These are phyloP conservation scores for Suillus sp. DNA, from an alignment of 768 basidiomycete genomes.

Conservation along the genomic window DNA sequence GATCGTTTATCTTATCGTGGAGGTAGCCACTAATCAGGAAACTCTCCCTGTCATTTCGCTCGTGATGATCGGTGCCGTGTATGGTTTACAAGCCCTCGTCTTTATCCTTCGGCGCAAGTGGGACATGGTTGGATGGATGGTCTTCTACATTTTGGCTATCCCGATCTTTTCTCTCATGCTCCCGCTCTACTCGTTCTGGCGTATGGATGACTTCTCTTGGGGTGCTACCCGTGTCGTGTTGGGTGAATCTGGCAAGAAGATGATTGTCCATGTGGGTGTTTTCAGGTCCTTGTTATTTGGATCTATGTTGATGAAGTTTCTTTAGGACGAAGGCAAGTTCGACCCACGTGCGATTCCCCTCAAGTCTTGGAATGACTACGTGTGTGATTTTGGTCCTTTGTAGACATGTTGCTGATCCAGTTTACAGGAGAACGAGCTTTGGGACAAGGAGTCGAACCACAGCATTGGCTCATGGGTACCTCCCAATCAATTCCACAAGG, in stretches of 20 bases:
- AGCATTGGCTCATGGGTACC: conserved; percentile 94
- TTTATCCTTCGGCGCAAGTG: conserved; percentile 93
- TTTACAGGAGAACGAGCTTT: conserved; percentile 86
- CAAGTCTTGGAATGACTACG: conserved; percentile 97
- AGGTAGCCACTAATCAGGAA: conserved; percentile 66
- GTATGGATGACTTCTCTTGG: conserved; percentile 98
- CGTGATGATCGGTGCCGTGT: conserved; percentile 91
- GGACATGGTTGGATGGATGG: conserved; percentile 99
- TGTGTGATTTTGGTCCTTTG: conserved; percentile 39
- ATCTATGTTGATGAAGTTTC: conserved; percentile 15
- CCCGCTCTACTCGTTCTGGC: conserved; percentile 95
- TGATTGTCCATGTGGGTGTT: conserved; percentile 83
- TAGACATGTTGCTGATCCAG: conserved; percentile 7
- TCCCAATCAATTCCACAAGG: conserved; percentile 67
- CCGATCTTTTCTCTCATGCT: conserved; percentile 93
- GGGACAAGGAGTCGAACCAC: conserved; percentile 97
- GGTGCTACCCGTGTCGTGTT: conserved; percentile 90
- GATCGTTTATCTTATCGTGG: conserved; percentile 88
- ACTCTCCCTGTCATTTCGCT: conserved; percentile 80
- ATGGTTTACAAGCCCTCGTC: conserved; percentile 90
- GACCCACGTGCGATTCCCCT: conserved; percentile 91
- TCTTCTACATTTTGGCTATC: conserved; percentile 94
- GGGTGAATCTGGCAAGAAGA: conserved; percentile 93
- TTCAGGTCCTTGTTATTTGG: not conserved
- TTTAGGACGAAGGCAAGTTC: conserved; percentile 95